Percentiles rank a stretch among this genome's conserved stretches.
phyloP scores from a whole-genome alignment of 1,139 yeast genomes.

The Chernovozyma aurita region DNA sequence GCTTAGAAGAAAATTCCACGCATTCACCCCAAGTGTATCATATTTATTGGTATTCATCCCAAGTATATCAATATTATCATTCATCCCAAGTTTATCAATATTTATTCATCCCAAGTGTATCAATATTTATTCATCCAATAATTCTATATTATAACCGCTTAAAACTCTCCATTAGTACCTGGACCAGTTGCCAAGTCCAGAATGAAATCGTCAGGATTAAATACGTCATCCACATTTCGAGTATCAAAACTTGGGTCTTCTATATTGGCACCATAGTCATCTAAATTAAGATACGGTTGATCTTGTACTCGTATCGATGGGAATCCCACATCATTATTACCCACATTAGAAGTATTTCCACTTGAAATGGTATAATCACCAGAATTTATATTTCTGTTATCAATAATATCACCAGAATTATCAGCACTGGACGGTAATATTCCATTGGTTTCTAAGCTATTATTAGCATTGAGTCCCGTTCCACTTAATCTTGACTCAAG shows the following conservation, averaged over 20 bases:
- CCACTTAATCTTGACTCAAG: slow-evolving; percentile 2
- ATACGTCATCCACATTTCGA: slow-evolving; percentile 1
- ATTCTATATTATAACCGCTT: background rate
- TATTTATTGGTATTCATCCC: too few species aligned
- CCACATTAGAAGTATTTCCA: background rate
- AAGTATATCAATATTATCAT: too few species aligned
- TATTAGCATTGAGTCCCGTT: background rate
- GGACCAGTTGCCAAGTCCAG: slow-evolving; percentile 10
- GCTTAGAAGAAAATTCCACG: too few species aligned
- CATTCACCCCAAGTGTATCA: too few species aligned
- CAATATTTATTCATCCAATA: too few species aligned
- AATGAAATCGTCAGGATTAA: slow-evolving; percentile 14
- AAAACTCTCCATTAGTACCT: background rate
- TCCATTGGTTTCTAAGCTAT: background rate
- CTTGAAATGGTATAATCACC: background rate
- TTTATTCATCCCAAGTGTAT: too few species aligned
- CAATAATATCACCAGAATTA: background rate
- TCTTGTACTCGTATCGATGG: background rate
- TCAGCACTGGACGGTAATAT: background rate
- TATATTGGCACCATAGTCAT: background rate
- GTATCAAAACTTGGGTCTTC: background rate
- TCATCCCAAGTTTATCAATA: too few species aligned
- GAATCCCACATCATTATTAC: background rate
- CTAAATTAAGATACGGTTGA: background rate
- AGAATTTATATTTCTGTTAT: background rate